These are phyloP conservation scores for Blastosporella zonata DNA, from an alignment of 1,284 basidiomycete species.

Conservation along the genomic window DNA sequence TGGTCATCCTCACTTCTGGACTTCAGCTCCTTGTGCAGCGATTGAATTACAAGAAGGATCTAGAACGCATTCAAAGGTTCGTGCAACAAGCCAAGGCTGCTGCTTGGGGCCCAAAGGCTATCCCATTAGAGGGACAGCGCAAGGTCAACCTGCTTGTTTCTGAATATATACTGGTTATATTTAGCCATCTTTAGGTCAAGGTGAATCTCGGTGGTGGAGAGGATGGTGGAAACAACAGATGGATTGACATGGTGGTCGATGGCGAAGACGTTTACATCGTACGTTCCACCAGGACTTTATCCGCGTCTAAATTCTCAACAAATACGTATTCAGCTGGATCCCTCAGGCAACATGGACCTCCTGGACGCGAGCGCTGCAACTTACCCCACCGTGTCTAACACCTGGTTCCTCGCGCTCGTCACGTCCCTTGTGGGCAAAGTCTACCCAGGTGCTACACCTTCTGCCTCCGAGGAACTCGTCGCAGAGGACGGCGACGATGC, in stretches of 20 bases:
- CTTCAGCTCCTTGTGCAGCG: conserved; percentile 79
- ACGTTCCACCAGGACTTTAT: conserved; percentile 28
- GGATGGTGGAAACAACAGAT: conserved; percentile 52
- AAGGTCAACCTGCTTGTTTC: conserved; percentile 47
- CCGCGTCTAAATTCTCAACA: background rate
- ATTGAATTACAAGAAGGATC: conserved; percentile 74
- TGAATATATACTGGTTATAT: background rate
- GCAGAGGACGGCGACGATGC: conserved; percentile 37
- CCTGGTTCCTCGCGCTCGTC: conserved; percentile 42
- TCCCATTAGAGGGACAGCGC: conserved; percentile 55
- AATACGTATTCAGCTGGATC: conserved; percentile 39
- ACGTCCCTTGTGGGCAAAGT: conserved; percentile 32
- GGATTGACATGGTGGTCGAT: conserved; percentile 78
- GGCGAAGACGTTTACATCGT: conserved; percentile 69
- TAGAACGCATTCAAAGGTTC: conserved; percentile 67
- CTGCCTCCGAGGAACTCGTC: conserved; percentile 11
- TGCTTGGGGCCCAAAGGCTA: conserved; percentile 76
- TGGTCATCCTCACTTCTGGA: conserved; percentile 68
- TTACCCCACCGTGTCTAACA: conserved; percentile 30
- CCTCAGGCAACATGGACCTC: conserved; percentile 50
- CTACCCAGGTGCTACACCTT: conserved; percentile 19
- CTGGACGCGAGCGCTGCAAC: conserved; percentile 31
- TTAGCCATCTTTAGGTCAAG: conserved; percentile 48
- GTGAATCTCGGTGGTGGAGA: conserved; percentile 64
- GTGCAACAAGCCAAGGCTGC: conserved; percentile 58